Base-by-base conservation (phyloP, 169 alveolate species). In the Plasmodium yoelii region DNA sequence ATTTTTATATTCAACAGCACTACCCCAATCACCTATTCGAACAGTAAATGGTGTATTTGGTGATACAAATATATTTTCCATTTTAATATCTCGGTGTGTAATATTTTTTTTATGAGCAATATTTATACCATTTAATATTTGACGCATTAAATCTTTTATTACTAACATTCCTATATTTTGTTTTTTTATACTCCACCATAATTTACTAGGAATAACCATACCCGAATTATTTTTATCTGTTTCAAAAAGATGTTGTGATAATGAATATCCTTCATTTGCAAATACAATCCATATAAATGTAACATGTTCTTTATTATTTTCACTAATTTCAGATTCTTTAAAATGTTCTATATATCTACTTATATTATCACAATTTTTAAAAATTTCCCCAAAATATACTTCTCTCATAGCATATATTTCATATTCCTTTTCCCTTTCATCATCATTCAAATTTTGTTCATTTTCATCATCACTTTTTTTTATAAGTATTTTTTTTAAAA, bases 1-100 rank as follows among this genome's bases (percentile, higher is more conserved):
- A 67, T 67, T 82, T 3, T 15, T 12, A 67, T 19, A 82, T 47
- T 82, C 69, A 13, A 82, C 84, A 1, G 90, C 90, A 82, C 90
- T 82, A 42, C 90, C 90, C 90, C 90, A 82, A 47, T 82, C 90
- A 24, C 90, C 90, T 18, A 82, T 47, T 15, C 90, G 90, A 53
- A 82, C 90, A 18, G 90, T 67, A 24, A 67, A 82, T 0, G 90
- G 90, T 13, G 90, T 82, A 34, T 42, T 82, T 46, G 90, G 19
- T 0, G 90, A 82, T 3, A 82, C 68, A 71, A 82, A 82, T 1
- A 82, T 82, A 56, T 82, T 82, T 56, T 82, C 90, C 90, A 82
- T 82, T 82, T 82, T 82, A 15, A 82, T 18, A 67, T 82, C 90
- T 49, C 90, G 67, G 68, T 82, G 90, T 10, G 90, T 82, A 28